A percentile compares a stretch with the other conserved stretches of the same genome.
Conservation (phyloP, 768 basidiomycete genomes). For the Trametes elegans region DNA sequence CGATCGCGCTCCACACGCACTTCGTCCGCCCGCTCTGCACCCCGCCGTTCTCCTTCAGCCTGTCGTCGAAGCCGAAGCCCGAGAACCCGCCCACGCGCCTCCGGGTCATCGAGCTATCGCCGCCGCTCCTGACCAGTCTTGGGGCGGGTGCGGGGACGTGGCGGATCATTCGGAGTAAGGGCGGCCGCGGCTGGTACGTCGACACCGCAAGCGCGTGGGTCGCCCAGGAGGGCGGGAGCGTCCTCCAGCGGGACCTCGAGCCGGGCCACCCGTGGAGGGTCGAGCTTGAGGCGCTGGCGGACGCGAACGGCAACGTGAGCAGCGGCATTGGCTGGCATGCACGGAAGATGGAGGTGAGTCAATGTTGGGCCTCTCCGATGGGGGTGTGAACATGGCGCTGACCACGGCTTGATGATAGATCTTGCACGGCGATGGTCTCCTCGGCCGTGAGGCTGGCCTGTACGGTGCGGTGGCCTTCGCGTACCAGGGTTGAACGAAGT, state of each 20-base stretch:
- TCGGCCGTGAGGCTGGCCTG: conserved; percentile 89
- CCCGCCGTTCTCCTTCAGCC: conserved; percentile 70
- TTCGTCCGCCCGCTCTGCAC: conserved; percentile 80
- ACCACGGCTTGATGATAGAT: conserved; percentile 43
- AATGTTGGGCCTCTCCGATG: not conserved
- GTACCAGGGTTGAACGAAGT: conserved; percentile 75
- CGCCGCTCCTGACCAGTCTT: conserved; percentile 64
- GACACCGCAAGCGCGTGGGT: conserved; percentile 87
- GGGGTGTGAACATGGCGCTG: not conserved
- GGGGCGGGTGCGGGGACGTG: conserved; percentile 82
- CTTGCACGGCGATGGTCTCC: conserved; percentile 84
- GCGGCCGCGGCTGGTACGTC: conserved; percentile 93
- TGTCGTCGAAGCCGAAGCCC: conserved; percentile 33
- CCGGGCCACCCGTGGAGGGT: conserved; percentile 63
- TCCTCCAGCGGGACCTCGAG: conserved; percentile 57
- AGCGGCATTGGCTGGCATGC: conserved; percentile 95
- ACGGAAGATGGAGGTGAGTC: conserved; percentile 92
- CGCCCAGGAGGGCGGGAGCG: conserved; percentile 41
- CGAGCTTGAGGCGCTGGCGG: conserved; percentile 70
- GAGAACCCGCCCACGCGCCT: conserved; percentile 63
- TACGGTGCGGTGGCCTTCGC: conserved; percentile 95
- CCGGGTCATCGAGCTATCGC: conserved; percentile 84
- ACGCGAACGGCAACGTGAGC: conserved; percentile 86
- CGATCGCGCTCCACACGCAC: conserved; percentile 72
- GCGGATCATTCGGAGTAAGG: conserved; percentile 89